Evolutionary conservation across 2,329 filamentous ascomycete species (phyloP).

Genomic region (Penicillium sp.): DNA sequence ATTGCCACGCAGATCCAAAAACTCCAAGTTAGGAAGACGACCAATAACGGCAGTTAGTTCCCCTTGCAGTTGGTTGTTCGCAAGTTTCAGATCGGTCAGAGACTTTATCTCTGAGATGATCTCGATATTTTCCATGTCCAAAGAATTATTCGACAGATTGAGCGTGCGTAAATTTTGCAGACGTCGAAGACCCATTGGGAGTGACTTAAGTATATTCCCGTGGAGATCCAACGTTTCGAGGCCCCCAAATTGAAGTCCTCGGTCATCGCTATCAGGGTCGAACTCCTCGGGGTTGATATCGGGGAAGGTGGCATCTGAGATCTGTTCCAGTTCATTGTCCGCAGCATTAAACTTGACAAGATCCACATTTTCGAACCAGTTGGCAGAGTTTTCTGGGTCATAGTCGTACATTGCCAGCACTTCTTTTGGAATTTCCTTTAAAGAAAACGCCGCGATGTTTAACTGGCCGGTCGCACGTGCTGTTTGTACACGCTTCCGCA

Average conservation of each 20-base stretch:
- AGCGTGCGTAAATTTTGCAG: conserved; percentile 74
- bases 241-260: conserved; percentile 75
- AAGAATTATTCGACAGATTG: conserved; percentile 81
- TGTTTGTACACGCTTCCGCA: conserved; percentile 69
- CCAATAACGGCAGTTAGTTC: conserved; percentile 64
- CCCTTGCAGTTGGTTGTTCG: conserved; percentile 72
- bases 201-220: conserved; percentile 70
- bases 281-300: conserved; percentile 60
- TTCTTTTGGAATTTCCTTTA: conserved; percentile 77
- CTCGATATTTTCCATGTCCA: conserved; percentile 70
- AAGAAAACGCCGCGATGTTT: conserved; percentile 80
- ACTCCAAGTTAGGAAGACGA: conserved; percentile 68
- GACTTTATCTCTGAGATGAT: conserved; percentile 70
- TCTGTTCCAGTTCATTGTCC: conserved; percentile 78
- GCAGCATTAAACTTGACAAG: conserved; percentile 80
- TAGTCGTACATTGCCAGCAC: conserved; percentile 89
- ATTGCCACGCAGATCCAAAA: conserved; percentile 80
- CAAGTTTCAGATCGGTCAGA: conserved; percentile 77
- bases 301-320: conserved; percentile 76
- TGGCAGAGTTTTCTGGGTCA: conserved; percentile 62
- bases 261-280: conserved; percentile 64
- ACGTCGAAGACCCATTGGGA: conserved; percentile 74
- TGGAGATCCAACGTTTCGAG: conserved; percentile 82
- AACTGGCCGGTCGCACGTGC: conserved; percentile 77
- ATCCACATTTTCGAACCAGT: conserved; percentile 92